A percentile compares a stretch with the other conserved stretches of the same genome.
phyloP scores from a whole-genome alignment of 306 rosid species.

The Citrullus colocynthis region DNA sequence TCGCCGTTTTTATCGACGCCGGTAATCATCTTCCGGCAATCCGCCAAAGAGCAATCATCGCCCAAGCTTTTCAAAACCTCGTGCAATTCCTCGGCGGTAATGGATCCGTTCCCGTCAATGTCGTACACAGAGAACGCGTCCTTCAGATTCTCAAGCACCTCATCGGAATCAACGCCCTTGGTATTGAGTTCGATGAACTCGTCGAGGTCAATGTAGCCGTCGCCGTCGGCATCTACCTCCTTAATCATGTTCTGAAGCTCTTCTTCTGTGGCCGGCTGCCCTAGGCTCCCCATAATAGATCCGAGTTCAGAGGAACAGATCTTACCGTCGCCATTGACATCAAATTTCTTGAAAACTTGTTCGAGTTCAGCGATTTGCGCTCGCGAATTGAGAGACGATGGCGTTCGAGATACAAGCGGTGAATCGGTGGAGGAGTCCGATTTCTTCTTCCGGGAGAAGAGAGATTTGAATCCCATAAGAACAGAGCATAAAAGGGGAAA shows the following conservation, averaged over 20 bases:
- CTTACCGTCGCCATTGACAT: slow-evolving; percentile 87
- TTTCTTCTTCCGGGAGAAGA: slow-evolving; percentile 51
- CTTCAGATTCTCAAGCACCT: slow-evolving; percentile 56
- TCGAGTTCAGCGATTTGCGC: slow-evolving; percentile 51
- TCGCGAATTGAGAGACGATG: slow-evolving; percentile 14
- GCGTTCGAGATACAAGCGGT: background rate
- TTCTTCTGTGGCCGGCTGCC: slow-evolving; percentile 41
- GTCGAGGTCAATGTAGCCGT: slow-evolving; percentile 58
- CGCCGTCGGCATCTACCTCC: slow-evolving; percentile 81
- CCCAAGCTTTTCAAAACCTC: slow-evolving; percentile 63
- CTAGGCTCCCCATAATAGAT: slow-evolving; percentile 56
- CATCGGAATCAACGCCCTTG: slow-evolving; percentile 60
- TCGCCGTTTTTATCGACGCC: slow-evolving; percentile 81
- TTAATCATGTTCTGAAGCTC: slow-evolving; percentile 50
- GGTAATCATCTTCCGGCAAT: slow-evolving; percentile 70
- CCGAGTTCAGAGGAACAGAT: slow-evolving; percentile 74
- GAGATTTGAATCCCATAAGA: slow-evolving; percentile 51
- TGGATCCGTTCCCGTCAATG: slow-evolving; percentile 71
- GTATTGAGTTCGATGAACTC: slow-evolving; percentile 81
- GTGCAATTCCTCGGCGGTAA: slow-evolving; percentile 72
- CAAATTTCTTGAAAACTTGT: slow-evolving; percentile 70
- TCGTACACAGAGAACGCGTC: slow-evolving; percentile 85
- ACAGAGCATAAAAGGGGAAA: background rate
- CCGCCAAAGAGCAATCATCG: slow-evolving; percentile 67
- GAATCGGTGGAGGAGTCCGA: background rate